phyloP scores from a whole-genome alignment of 495 filamentous ascomycete genomes.

The Podospora didyma region DNA sequence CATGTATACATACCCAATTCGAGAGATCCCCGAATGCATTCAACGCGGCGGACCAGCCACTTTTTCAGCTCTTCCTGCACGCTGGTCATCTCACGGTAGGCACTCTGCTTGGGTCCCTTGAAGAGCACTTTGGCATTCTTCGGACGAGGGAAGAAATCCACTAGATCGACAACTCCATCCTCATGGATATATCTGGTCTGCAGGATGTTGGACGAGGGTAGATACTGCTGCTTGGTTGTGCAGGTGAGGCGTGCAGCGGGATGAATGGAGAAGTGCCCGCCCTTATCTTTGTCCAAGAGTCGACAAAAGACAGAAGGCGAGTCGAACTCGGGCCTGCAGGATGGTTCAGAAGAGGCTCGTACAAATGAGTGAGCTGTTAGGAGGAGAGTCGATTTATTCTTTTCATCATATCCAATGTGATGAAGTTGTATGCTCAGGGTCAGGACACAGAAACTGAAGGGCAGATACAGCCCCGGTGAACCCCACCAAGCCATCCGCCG shows the following conservation, averaged over 20 bases:
- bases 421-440: too few species aligned
- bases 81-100: slow-evolving; percentile 47
- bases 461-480: too few species aligned
- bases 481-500: too few species aligned
- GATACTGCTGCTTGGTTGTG: slow-evolving; percentile 66
- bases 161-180: slow-evolving; percentile 62
- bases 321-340: slow-evolving; percentile 59
- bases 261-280: slow-evolving; percentile 64
- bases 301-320: slow-evolving; percentile 64
- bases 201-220: slow-evolving; percentile 66
- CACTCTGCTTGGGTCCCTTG: slow-evolving; percentile 40
- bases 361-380: not conserved
- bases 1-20: slow-evolving; percentile 31
- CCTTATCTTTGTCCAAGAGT: slow-evolving; percentile 65
- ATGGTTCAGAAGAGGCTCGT: slow-evolving; percentile 2
- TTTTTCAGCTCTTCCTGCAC: slow-evolving; percentile 54
- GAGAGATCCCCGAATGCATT: slow-evolving; percentile 64
- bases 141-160: slow-evolving; percentile 68
- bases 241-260: slow-evolving; percentile 40
- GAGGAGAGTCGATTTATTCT: too few species aligned
- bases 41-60: slow-evolving; percentile 61
- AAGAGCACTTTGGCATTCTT: slow-evolving; percentile 40
- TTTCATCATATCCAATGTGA: not conserved
- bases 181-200: slow-evolving; percentile 69
- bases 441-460: too few species aligned